These are phyloP conservation scores for Trichoderma asperelloides DNA, from an alignment of 495 filamentous ascomycete species.

Conservation along the genomic window DNA sequence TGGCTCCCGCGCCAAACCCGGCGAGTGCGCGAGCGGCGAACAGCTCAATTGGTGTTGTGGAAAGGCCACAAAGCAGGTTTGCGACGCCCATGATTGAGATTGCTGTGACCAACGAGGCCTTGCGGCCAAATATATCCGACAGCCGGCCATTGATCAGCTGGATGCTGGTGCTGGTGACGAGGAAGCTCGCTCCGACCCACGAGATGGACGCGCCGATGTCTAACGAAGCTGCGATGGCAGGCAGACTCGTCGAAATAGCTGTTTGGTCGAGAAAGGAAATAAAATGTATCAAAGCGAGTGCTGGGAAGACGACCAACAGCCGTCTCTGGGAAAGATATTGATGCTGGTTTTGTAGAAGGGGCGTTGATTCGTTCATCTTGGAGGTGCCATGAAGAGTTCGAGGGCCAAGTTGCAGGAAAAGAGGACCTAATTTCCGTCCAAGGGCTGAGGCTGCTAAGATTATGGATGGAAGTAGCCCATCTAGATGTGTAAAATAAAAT, in stretches of 20 bases:
- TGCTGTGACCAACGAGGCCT: conserved; percentile 9
- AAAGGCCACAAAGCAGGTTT: too few relatives aligned
- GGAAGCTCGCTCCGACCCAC: conserved; percentile 57
- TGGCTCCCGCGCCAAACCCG: conserved; percentile 26
- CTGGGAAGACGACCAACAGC: conserved; percentile 48
- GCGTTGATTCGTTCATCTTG: too few relatives aligned
- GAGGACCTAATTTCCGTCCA: too few relatives aligned
- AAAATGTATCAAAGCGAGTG: conserved; percentile 44
- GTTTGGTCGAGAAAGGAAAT: conserved; percentile 58
- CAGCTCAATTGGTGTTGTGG: too few relatives aligned
- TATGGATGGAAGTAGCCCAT: too few relatives aligned
- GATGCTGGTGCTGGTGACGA: conserved; percentile 58
- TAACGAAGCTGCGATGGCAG: conserved; percentile 51
- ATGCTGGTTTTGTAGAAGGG: too few relatives aligned
- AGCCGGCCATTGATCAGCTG: conserved; percentile 25
- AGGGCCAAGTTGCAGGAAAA: too few relatives aligned
- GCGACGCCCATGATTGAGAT: too few relatives aligned
- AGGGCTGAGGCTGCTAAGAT: too few relatives aligned
- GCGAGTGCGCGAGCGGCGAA: too few relatives aligned
- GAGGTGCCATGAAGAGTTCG: too few relatives aligned
- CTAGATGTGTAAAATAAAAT: too few relatives aligned
- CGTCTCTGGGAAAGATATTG: conserved; percentile 17
- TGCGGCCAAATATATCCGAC: conserved; percentile 39
- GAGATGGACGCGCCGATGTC: conserved; percentile 41
- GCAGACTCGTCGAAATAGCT: conserved; percentile 50